phyloP scores from a whole-genome alignment of 371 early-diverging fungal species.

The Mucor racemosus region DNA sequence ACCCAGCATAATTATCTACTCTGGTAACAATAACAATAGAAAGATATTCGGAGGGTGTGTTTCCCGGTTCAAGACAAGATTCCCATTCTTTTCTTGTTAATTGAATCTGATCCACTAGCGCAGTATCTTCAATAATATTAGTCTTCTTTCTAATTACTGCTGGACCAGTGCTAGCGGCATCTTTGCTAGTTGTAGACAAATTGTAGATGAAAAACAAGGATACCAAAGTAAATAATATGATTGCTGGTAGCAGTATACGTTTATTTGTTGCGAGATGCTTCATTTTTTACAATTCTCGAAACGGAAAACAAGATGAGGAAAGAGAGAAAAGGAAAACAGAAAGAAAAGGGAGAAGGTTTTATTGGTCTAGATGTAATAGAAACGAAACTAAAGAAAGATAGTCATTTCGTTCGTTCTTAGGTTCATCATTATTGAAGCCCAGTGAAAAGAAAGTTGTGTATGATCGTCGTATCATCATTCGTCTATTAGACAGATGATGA shows the following conservation, averaged over 20 bases:
- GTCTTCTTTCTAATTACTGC: background rate
- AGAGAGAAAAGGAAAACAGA: background rate
- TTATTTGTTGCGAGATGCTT: constrained; percentile 16
- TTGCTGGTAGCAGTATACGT: constrained; percentile 10
- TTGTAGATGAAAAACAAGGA: constrained; percentile 20
- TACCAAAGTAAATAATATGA: constrained; percentile 6
- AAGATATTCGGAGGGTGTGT: constrained; percentile 28
- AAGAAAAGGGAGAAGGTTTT: constrained; percentile 3
- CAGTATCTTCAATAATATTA: constrained; percentile 22
- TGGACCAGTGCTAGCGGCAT: background rate
- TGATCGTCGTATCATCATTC: background rate
- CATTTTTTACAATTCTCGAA: constrained; percentile 3
- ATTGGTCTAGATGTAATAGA: background rate
- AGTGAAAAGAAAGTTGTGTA: background rate
- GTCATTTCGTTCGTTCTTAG: background rate
- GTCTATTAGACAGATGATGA: background rate
- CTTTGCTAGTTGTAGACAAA: background rate
- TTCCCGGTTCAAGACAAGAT: constrained; percentile 21
- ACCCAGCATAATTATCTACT: constrained; percentile 41
- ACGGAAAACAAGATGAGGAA: background rate
- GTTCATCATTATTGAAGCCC: background rate
- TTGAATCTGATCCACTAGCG: constrained; percentile 17
- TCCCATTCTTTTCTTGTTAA: constrained; percentile 26
- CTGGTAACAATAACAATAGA: constrained; percentile 40
- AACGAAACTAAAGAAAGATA: constrained; percentile 7